Conservation (phyloP, 177 flowering plant genomes). For the Vitis hybrid region DNA sequence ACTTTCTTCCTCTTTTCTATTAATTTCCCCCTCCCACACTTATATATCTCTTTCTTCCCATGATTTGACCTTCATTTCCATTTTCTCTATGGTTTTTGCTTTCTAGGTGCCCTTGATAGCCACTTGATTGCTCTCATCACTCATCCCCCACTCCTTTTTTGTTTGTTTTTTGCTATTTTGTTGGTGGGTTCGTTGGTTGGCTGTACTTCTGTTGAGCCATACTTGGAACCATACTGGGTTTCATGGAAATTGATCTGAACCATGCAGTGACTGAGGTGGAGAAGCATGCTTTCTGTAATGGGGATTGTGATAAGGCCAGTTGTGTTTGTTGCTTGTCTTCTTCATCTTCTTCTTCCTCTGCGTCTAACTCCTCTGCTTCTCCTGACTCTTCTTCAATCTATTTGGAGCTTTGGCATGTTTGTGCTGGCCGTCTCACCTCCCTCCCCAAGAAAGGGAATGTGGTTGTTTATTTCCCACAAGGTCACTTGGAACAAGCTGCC, state of each 20-base stretch:
- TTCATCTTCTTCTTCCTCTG: conserved; percentile 42
- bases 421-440: conserved; percentile 89
- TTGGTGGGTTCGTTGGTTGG: conserved; percentile 15
- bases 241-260: conserved; percentile 96
- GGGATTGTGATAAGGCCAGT: conserved; percentile 38
- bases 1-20: conserved; percentile 25
- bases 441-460: conserved; percentile 83
- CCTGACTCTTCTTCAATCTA: conserved; percentile 53
- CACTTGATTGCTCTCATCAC: conserved; percentile 11
- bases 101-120: conserved; percentile 13
- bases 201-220: conserved; percentile 7
- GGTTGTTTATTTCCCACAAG: conserved; percentile 95
- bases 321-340: conserved; percentile 38
- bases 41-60: conserved; percentile 14
- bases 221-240: conserved; percentile 24
- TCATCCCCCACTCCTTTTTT: conserved; percentile 1
- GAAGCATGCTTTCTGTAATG: conserved; percentile 44
- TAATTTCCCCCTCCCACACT: conserved; percentile 12
- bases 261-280: conserved; percentile 57
- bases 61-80: conserved; percentile 33
- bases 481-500: conserved; percentile 77
- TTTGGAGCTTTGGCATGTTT: conserved; percentile 94
- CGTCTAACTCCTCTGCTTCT: conserved; percentile 42
- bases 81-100: conserved; percentile 12
- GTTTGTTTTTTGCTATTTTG: background rate